Evolutionary conservation across 805 yeast species (phyloP), one percentile per base, ranked within the genome.

Genomic region (Candida vaughaniae): DNA sequence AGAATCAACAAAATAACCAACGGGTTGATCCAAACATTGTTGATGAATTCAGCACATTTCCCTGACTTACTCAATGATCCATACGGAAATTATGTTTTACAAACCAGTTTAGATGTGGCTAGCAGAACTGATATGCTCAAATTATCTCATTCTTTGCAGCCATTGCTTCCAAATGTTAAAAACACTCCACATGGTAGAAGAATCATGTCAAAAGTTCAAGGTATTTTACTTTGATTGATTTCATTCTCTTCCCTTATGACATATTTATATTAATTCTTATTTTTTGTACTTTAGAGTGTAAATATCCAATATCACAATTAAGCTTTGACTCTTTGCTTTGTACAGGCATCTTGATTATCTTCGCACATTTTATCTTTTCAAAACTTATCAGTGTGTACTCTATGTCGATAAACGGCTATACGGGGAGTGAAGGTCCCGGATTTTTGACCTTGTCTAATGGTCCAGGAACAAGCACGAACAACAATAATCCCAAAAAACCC

Each of bases 171-270:
- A 16, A 82, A 82, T 31, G 84, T 91, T 41, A 77, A 85, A 57
- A 85, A 83, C 51, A 90, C 97, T 12, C 97, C 97, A 3, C 96
- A 91, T 59, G 98, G 97, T n/a, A 76, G 96, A 57, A 78, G 97
- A 54, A 89, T 91, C 42, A 75, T 85, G 66, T 78, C 86, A 19
- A 88, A 87, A 46, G 60, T 67, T 37, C 72, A 68, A 46, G 43
- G 49, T 26, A 31, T 31, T 19, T 20, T 30, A 19, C 35, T 29
- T 18, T 36, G n/a, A 28, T 16, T 16, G 20, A 16, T 28, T 16
- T 12, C 20, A 28, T 28, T 12, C n/a, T 15, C 11, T 10, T 7
- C 16, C 29, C 5, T 10, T 11, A 12, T 9, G 22, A 16, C 20
- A 9, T 16, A 28, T 16, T 11, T 10, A 9, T 28, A 28, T 28